Evolutionary conservation across 2,329 filamentous ascomycete genomes (phyloP).

Genomic region (Curvularia verruculosa): DNA sequence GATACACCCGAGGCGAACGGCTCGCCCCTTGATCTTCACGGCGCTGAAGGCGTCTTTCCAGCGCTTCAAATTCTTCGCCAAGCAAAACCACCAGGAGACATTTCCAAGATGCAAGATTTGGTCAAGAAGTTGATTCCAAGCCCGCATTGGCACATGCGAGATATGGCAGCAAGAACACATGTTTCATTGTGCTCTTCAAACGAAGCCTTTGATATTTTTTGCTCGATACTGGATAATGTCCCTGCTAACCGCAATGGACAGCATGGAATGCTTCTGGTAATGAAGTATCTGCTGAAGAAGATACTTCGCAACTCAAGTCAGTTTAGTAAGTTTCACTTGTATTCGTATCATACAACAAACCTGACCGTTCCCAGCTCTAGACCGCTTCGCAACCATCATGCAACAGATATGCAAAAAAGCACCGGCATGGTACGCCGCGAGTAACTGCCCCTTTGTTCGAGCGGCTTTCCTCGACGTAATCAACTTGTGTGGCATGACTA

Average conservation of each 20-base stretch:
- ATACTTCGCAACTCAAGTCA: slow-evolving; percentile 20
- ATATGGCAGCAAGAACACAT: slow-evolving; percentile 77
- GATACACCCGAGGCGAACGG: slow-evolving; percentile 25
- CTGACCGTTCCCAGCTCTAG: slow-evolving; percentile 19
- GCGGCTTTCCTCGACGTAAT: slow-evolving; percentile 48
- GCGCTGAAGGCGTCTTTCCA: slow-evolving; percentile 75
- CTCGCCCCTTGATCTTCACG: slow-evolving; percentile 44
- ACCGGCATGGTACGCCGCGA: slow-evolving; percentile 23
- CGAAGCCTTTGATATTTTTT: slow-evolving; percentile 32
- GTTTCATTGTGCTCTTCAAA: slow-evolving; percentile 42
- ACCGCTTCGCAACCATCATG: slow-evolving; percentile 27
- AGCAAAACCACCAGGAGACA: slow-evolving; percentile 67
- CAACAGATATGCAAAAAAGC: slow-evolving; percentile 24
- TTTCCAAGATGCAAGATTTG: slow-evolving; percentile 61
- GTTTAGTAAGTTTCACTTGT: slow-evolving; percentile 17
- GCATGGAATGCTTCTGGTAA: slow-evolving; percentile 41
- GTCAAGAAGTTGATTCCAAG: slow-evolving; percentile 70
- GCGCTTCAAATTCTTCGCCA: slow-evolving; percentile 81
- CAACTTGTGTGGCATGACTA: slow-evolving; percentile 33
- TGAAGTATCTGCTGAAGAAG: slow-evolving; percentile 42
- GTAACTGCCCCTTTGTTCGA: slow-evolving; percentile 42
- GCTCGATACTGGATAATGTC: slow-evolving; percentile 24
- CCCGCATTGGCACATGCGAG: slow-evolving; percentile 78
- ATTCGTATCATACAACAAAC: background rate
- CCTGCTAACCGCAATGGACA: slow-evolving; percentile 30